Conservation (phyloP, 2,329 filamentous ascomycete genomes). For the Capronia coronata region DNA sequence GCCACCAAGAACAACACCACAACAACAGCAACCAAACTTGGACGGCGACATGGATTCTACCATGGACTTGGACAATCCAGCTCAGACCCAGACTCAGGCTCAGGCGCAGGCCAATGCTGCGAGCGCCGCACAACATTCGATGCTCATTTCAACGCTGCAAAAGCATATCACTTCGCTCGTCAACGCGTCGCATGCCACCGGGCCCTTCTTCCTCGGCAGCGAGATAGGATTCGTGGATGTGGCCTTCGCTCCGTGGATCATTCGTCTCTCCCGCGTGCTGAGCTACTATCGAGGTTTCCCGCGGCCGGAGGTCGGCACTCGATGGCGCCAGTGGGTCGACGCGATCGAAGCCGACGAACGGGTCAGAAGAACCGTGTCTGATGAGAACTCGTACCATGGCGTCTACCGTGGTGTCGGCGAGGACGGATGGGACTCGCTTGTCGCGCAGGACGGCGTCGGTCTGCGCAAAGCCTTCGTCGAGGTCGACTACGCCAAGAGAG, state of each 20-base stretch:
- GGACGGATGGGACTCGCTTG: slow-evolving; percentile 21
- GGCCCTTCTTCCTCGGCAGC: slow-evolving; percentile 62
- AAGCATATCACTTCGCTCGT: slow-evolving; percentile 58
- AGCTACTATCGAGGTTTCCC: slow-evolving; percentile 61
- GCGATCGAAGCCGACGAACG: slow-evolving; percentile 60
- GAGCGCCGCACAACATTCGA: slow-evolving; percentile 18
- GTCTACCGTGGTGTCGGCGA: slow-evolving; percentile 27
- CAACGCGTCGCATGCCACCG: slow-evolving; percentile 50
- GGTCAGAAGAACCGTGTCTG: slow-evolving; percentile 61
- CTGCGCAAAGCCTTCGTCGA: slow-evolving; percentile 22
- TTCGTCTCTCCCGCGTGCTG: slow-evolving; percentile 61
- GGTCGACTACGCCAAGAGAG: slow-evolving; percentile 21
- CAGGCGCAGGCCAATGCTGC: neutral
- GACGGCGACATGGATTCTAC: slow-evolving; percentile 2
- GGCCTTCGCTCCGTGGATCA: slow-evolving; percentile 67
- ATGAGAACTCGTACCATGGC: slow-evolving; percentile 52
- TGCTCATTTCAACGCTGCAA: slow-evolving; percentile 42
- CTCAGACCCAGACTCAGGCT: slow-evolving; percentile 10
- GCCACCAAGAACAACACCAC: slow-evolving; percentile 15
- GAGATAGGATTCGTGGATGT: slow-evolving; percentile 62
- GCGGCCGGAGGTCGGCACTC: slow-evolving; percentile 54
- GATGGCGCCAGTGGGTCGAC: slow-evolving; percentile 64
- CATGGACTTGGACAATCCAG: slow-evolving; percentile 10
- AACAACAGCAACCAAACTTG: neutral
- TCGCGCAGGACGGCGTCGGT: neutral